Evolutionary conservation across 371 early-diverging fungal species (phyloP).

Genomic region (Umbelopsis sp.): DNA sequence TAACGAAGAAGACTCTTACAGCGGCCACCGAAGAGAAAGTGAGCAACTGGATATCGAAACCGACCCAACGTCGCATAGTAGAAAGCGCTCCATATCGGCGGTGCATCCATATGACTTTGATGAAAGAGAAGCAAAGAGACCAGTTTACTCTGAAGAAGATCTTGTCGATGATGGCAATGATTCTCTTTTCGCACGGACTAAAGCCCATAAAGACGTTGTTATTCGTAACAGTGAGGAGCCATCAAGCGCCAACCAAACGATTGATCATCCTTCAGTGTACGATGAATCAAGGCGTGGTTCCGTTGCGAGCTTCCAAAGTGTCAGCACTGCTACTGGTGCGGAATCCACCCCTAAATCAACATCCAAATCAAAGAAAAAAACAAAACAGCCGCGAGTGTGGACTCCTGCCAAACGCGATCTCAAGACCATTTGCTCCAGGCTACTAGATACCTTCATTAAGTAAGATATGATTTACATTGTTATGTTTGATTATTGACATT

Average conservation of each 20-base stretch:
- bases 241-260: constrained; percentile 20
- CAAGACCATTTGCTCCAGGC: constrained; percentile 45
- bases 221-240: constrained; percentile 10
- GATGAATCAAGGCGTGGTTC: constrained; percentile 45
- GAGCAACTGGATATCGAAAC: constrained; percentile 26
- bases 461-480: constrained; percentile 22
- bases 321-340: constrained; percentile 27
- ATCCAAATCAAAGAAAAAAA: constrained; percentile 33
- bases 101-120: constrained; percentile 23
- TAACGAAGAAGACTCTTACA: constrained; percentile 19
- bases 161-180: constrained; percentile 15
- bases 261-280: constrained; percentile 24
- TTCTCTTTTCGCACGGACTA: constrained; percentile 3
- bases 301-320: constrained; percentile 40
- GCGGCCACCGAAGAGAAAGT: constrained; percentile 23
- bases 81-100: constrained; percentile 10
- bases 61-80: neutral
- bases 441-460: constrained; percentile 59
- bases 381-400: constrained; percentile 31
- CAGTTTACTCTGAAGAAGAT: constrained; percentile 30
- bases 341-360: constrained; percentile 33
- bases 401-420: constrained; percentile 46
- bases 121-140: constrained; percentile 26
- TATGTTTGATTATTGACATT: neutral
- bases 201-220: constrained; percentile 20